phyloP scores from a whole-genome alignment of 192 early-diverging fungal species.

The Dissophora ornata region DNA sequence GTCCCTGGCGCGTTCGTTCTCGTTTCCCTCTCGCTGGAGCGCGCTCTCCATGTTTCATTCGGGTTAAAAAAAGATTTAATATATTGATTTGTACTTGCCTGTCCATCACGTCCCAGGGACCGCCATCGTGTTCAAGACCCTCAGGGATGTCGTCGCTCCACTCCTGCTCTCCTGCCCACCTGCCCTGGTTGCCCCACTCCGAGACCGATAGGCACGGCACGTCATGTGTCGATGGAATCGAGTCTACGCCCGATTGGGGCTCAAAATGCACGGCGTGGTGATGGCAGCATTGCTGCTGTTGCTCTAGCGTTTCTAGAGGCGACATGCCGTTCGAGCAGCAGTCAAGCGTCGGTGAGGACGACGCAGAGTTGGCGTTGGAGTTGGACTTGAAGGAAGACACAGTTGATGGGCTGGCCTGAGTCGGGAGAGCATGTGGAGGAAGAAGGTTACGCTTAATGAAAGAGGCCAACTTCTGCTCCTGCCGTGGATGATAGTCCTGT shows the following conservation, averaged over 20 bases:
- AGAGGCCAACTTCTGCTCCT: conserved; percentile 49
- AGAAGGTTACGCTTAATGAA: conserved; percentile 53
- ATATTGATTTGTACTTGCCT: conserved; percentile 30
- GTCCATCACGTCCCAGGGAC: conserved; percentile 49
- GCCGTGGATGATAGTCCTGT: conserved; percentile 45
- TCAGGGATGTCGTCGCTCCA: conserved; percentile 49
- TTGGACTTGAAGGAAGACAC: not conserved
- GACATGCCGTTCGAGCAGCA: conserved; percentile 16
- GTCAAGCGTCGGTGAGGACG: conserved; percentile 25
- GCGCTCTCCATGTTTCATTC: conserved; percentile 9
- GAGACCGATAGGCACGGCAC: conserved; percentile 31
- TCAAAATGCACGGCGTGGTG: conserved; percentile 5
- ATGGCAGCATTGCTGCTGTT: not conserved
- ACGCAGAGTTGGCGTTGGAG: conserved; percentile 13
- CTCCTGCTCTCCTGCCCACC: conserved; percentile 42
- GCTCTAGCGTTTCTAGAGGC: not conserved
- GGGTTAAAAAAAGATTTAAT: not conserved
- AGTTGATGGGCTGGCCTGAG: conserved; percentile 10
- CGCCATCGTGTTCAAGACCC: conserved; percentile 51
- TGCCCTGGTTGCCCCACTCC: conserved; percentile 44
- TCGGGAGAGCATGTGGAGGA: conserved; percentile 38
- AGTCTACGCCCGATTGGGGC: conserved; percentile 28
- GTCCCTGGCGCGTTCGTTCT: too few species aligned
- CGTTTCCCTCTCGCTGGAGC: too few species aligned
- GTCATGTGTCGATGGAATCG: conserved; percentile 43